Evolutionary conservation across 2,329 filamentous ascomycete species (phyloP).

Genomic region (Fusarium transvaalense): DNA sequence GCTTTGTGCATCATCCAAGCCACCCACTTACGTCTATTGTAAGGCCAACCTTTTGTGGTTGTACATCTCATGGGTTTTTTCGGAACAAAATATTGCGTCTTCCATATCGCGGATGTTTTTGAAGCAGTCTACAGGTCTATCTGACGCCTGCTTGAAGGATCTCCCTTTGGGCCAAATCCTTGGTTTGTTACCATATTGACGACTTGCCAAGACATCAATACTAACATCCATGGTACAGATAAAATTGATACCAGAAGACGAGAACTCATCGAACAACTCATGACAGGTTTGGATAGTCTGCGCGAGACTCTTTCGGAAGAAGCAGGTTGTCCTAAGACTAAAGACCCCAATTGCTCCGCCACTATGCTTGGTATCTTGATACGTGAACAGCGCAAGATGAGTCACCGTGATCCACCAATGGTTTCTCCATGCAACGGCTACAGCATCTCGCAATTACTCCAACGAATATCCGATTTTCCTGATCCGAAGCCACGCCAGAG

Average conservation of each 20-base stretch:
- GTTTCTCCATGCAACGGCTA: not conserved
- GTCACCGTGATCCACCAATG: accelerated
- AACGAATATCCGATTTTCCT: not conserved
- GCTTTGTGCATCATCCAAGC: accelerated
- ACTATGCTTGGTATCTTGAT: not conserved
- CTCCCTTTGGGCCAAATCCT: not conserved
- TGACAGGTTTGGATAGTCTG: accelerated
- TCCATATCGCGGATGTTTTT: not conserved
- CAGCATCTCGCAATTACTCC: not conserved
- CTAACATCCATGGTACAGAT: not conserved
- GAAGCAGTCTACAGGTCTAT: accelerated
- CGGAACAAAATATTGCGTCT: accelerated
- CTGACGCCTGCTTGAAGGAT: accelerated
- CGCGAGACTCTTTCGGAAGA: accelerated
- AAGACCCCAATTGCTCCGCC: not conserved
- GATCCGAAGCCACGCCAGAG: too few relatives aligned
- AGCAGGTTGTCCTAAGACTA: accelerated
- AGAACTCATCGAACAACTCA: not conserved
- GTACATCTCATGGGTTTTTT: not conserved
- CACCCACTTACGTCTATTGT: accelerated
- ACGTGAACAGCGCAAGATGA: not conserved
- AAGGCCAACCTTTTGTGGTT: not conserved
- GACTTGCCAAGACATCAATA: accelerated
- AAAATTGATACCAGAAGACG: not conserved
- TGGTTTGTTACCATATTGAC: not conserved